Percentiles rank a stretch among this genome's conserved stretches.
phyloP scores from a whole-genome alignment of 345 rosid species.

The Populus simonii region DNA sequence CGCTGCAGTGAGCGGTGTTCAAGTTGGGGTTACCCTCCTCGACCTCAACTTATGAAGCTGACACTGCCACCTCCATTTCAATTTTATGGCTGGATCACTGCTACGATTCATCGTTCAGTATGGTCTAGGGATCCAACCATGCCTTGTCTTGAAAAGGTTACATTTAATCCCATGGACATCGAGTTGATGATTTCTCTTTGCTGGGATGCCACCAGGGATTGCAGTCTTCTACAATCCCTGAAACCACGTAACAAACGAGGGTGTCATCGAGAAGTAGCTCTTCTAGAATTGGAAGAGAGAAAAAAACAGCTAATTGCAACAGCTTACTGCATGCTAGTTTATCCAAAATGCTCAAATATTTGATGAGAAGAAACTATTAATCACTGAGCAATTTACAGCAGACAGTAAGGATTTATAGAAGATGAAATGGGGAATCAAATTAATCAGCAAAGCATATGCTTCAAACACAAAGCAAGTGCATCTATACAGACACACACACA shows the following conservation, averaged over 20 bases:
- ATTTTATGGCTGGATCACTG: not conserved
- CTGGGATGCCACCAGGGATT: no score
- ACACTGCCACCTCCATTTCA: not conserved
- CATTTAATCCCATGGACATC: no score
- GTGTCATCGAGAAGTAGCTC: no score
- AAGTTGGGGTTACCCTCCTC: not conserved
- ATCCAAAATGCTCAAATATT: not conserved
- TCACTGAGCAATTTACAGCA: not conserved
- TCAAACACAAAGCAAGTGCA: not conserved
- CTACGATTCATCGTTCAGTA: not conserved
- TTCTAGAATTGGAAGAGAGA: no score
- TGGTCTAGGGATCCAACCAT: not conserved
- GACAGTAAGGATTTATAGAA: not conserved
- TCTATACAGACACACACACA: no score
- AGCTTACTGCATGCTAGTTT: not conserved
- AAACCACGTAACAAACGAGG: no score
- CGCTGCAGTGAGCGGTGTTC: not conserved
- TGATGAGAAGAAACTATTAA: not conserved
- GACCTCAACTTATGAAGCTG: not conserved
- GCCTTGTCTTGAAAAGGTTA: not conserved
- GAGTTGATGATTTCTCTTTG: no score
- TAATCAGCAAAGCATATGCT: not conserved
- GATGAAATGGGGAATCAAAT: not conserved
- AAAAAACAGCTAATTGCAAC: not conserved
- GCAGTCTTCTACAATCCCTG: no score